Evolutionary conservation across 495 filamentous ascomycete genomes (phyloP).

Genomic region (Jackrogersella minutella): DNA sequence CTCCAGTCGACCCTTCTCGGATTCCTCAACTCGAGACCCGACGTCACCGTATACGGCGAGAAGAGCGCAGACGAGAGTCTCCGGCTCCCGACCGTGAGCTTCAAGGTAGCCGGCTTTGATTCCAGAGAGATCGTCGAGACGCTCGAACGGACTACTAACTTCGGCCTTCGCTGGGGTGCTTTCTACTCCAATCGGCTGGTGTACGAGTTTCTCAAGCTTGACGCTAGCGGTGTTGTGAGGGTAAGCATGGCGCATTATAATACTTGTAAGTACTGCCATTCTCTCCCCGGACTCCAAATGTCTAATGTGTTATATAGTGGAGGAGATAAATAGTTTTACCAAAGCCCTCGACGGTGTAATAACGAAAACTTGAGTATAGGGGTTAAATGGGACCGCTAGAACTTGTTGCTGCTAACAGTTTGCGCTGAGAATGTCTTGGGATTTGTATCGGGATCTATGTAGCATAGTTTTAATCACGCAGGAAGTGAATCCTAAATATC

Average conservation of each 20-base stretch:
- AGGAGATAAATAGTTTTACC: slow-evolving; percentile 63
- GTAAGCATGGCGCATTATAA: slow-evolving; percentile 81
- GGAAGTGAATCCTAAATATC: too few species aligned
- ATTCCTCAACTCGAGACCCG: slow-evolving; percentile 58
- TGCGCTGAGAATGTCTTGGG: not conserved
- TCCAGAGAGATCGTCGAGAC: slow-evolving; percentile 66
- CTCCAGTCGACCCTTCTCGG: slow-evolving; percentile 65
- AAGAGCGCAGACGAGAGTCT: slow-evolving; percentile 48
- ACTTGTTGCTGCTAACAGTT: not conserved
- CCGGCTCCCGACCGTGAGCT: slow-evolving; percentile 72
- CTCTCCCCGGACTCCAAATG: not conserved
- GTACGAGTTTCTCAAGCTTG: slow-evolving; percentile 65
- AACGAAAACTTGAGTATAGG: slow-evolving; percentile 19
- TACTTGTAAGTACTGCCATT: slow-evolving; percentile 58
- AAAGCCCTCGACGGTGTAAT: slow-evolving; percentile 56
- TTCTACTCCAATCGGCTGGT: slow-evolving; percentile 73
- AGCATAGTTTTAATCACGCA: not conserved
- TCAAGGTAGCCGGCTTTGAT: slow-evolving; percentile 64
- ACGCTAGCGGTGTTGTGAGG: slow-evolving; percentile 68
- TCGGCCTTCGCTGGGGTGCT: slow-evolving; percentile 71
- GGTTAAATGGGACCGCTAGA: not conserved
- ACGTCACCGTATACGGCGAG: slow-evolving; percentile 64
- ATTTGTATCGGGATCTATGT: not conserved
- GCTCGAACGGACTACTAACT: slow-evolving; percentile 63
- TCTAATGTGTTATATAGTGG: slow-evolving; percentile 50